phyloP scores from a whole-genome alignment of 108 stramenopile genomes.

The Pseudonitzschia delicatissima region DNA sequence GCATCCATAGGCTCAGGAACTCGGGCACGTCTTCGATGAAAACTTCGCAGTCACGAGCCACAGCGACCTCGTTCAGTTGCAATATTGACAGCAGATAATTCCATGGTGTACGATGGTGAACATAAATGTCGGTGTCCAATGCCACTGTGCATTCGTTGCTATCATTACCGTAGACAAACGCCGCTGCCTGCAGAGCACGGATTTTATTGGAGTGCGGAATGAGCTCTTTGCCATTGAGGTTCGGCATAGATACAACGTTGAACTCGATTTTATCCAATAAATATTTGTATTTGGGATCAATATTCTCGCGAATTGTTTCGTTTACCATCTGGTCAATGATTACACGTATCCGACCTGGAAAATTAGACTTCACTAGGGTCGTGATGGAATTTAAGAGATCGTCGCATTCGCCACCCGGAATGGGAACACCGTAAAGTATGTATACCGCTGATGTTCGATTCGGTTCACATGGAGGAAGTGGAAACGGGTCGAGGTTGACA shows the following conservation, averaged over 20 bases:
- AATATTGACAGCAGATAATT: slow-evolving; percentile 1
- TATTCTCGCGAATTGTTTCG: not conserved
- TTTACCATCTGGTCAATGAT: slow-evolving; percentile 6
- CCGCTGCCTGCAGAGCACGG: not conserved
- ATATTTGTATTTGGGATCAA: not conserved
- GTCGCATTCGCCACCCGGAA: not conserved
- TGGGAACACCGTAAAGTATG: not conserved
- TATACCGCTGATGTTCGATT: slow-evolving; percentile 4
- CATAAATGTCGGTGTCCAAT: slow-evolving; percentile 4
- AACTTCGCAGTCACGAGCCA: not conserved
- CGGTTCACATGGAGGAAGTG: not conserved
- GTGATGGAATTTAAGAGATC: not conserved
- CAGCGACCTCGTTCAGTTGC: not conserved
- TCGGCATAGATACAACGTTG: not conserved
- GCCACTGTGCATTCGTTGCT: slow-evolving; percentile 3
- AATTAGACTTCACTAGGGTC: slow-evolving; percentile 4
- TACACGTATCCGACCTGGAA: slow-evolving; percentile 1
- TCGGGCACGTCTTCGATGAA: not conserved
- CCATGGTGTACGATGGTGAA: slow-evolving; percentile 2
- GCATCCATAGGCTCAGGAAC: not conserved
- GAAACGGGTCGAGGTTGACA: slow-evolving; percentile 5
- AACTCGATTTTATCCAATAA: slow-evolving; percentile 1
- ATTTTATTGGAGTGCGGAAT: slow-evolving; percentile 14
- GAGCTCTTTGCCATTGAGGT: slow-evolving; percentile 5
- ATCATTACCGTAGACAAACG: not conserved